Percentiles rank a stretch among this genome's conserved stretches.
These are phyloP conservation scores for Fusarium tricinctum DNA, from an alignment of 2,329 filamentous ascomycete genomes.

Conservation along the genomic window DNA sequence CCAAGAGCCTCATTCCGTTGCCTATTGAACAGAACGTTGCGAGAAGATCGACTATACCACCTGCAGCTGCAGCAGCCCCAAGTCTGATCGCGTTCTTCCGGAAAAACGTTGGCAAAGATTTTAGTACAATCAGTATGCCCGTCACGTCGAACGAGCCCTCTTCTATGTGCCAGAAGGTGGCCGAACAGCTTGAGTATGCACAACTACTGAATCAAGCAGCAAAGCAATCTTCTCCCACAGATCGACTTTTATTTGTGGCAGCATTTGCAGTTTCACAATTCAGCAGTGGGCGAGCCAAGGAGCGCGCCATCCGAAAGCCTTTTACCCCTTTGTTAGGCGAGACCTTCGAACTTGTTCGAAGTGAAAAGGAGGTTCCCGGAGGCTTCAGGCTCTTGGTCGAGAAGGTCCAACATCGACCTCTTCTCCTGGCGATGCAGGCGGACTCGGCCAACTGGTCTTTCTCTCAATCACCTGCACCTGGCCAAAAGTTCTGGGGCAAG, in stretches of 20 bases:
- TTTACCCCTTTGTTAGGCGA: conserved; percentile 98
- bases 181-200: conserved; percentile 93
- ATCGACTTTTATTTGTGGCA: conserved; percentile 86
- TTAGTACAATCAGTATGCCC: conserved; percentile 97
- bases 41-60: conserved; percentile 78
- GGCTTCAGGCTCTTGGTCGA: conserved; percentile 94
- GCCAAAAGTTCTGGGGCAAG: conserved; percentile 99
- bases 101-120: conserved; percentile 98
- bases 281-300: conserved; percentile 84
- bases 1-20: conserved; percentile 82
- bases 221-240: conserved; percentile 69
- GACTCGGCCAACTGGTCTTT: conserved; percentile 89
- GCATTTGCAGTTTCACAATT: conserved; percentile 93
- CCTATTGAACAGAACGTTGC: conserved; percentile 76
- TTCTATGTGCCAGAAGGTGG: conserved; percentile 87
- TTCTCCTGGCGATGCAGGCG: conserved; percentile 93
- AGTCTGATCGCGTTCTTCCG: conserved; percentile 94
- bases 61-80: conserved; percentile 83
- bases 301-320: conserved; percentile 93
- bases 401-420: conserved; percentile 93
- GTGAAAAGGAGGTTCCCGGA: conserved; percentile 77
- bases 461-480: conserved; percentile 86
- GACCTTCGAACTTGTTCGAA: conserved; percentile 91
- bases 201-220: conserved; percentile 83
- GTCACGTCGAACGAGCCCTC: conserved; percentile 95